Evolutionary conservation across 164 flowering plant species (phyloP).

Genomic region (Platanus orientalis): DNA sequence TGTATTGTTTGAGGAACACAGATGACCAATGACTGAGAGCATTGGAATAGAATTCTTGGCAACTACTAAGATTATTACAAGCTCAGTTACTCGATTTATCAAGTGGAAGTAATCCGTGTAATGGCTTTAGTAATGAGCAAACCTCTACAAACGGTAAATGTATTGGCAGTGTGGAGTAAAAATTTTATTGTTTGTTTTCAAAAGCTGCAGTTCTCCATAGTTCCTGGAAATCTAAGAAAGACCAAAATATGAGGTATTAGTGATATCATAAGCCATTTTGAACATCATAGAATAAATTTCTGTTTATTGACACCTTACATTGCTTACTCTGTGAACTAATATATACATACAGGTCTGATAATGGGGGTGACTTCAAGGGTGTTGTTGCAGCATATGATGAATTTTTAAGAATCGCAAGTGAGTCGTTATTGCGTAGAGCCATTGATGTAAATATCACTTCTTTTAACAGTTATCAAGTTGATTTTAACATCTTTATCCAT

Average conservation of each 20-base stretch:
- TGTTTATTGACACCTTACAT: conserved; percentile 1
- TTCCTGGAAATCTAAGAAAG: conserved; percentile 49
- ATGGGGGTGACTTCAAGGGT: conserved; percentile 28
- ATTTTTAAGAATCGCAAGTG: conserved; percentile 60
- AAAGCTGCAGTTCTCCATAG: conserved; percentile 53
- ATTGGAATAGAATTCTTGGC: conserved; percentile 87
- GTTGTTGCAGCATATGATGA: conserved; percentile 51
- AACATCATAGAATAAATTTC: neutral
- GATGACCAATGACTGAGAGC: conserved; percentile 64
- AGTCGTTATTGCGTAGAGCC: conserved; percentile 77
- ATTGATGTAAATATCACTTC: too few relatives aligned
- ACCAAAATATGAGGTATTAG: conserved; percentile 24
- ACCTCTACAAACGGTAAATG: conserved; percentile 21
- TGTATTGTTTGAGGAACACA: conserved; percentile 21
- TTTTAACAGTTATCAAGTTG: too few relatives aligned
- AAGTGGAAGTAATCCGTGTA: conserved; percentile 34
- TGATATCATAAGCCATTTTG: neutral
- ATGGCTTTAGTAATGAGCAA: conserved; percentile 19
- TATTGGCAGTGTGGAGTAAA: conserved; percentile 34
- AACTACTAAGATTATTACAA: conserved; percentile 64
- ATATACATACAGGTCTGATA: conserved; percentile 32
- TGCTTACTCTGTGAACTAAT: neutral
- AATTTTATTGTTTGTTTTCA: conserved; percentile 47
- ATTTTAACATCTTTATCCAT: too few relatives aligned
- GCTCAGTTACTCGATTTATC: conserved; percentile 57